Conservation (phyloP, 352 stramenopile genomes). For the Thraustochytrium sp. region DNA sequence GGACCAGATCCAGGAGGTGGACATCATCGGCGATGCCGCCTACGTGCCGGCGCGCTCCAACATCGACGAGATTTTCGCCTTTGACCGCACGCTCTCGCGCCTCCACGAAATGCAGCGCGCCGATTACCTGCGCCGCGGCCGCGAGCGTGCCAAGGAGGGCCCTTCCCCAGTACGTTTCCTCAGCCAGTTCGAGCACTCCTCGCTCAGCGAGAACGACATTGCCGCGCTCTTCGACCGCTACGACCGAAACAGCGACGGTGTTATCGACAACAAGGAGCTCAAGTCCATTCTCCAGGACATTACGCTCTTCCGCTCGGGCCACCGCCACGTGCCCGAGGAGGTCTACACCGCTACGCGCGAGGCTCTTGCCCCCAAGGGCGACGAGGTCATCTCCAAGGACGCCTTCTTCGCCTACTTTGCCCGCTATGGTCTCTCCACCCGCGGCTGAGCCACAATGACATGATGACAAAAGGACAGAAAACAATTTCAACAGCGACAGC, state of each 20-base stretch:
- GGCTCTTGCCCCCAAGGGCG: not conserved
- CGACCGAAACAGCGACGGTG: conserved; percentile 36
- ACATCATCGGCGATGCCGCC: conserved; percentile 14
- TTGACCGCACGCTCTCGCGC: conserved; percentile 60
- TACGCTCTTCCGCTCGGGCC: conserved; percentile 25
- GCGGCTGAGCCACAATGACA: not conserved
- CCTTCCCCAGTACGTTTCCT: conserved; percentile 17
- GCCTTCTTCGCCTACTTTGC: conserved; percentile 9
- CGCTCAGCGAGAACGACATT: conserved; percentile 8
- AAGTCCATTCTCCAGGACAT: conserved; percentile 25
- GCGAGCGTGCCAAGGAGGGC: conserved; percentile 11
- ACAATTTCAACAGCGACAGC: no score
- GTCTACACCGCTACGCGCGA: not conserved
- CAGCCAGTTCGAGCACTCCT: not conserved
- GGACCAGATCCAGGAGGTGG: conserved; percentile 10
- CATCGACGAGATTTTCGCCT: conserved; percentile 50
- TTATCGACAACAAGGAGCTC: conserved; percentile 40
- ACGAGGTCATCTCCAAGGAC: conserved; percentile 14
- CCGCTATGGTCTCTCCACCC: conserved; percentile 23
- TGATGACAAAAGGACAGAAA: no score
- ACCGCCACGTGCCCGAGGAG: conserved; percentile 36
- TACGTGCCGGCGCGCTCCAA: conserved; percentile 40
- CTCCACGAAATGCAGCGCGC: conserved; percentile 75
- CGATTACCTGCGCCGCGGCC: conserved; percentile 56
- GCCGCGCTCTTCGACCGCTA: conserved; percentile 7